phyloP scores from a whole-genome alignment of 352 stramenopile species.

The Phytopythium sindhum region DNA sequence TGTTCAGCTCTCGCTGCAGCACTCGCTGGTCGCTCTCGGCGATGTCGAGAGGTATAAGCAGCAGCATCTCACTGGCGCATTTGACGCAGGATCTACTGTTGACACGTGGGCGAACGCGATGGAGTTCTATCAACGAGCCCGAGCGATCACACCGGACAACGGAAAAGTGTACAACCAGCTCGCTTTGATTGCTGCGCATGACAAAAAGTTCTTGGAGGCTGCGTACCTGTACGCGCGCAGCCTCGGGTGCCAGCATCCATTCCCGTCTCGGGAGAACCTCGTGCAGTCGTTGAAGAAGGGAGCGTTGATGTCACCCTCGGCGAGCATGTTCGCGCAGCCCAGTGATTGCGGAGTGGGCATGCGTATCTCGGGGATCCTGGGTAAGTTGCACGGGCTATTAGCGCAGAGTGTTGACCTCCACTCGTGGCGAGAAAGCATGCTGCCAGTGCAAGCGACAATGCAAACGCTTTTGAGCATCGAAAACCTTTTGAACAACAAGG shows the following conservation, averaged over 20 bases:
- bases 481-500: not conserved
- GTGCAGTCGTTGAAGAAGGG: conserved; percentile 22
- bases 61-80: conserved; percentile 12
- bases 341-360: no score
- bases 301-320: not conserved
- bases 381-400: not conserved
- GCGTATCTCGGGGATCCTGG: not conserved
- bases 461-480: not conserved
- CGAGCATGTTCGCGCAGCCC: not conserved
- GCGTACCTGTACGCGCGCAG: conserved; percentile 48
- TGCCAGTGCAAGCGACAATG: not conserved
- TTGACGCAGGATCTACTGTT: not conserved
- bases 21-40: conserved; percentile 42
- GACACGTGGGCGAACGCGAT: conserved; percentile 27
- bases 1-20: conserved; percentile 32
- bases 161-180: conserved; percentile 66
- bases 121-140: conserved; percentile 34
- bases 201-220: conserved; percentile 27
- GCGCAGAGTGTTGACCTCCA: not conserved
- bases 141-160: conserved; percentile 33
- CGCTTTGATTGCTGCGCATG: conserved; percentile 35
- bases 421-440: not conserved
- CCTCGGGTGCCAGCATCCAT: conserved; percentile 35
- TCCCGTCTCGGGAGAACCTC: conserved; percentile 36
- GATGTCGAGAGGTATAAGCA: conserved; percentile 45